These are phyloP conservation scores for Arthrinium puccinioides DNA, from an alignment of 2,329 filamentous ascomycete species.

Conservation along the genomic window DNA sequence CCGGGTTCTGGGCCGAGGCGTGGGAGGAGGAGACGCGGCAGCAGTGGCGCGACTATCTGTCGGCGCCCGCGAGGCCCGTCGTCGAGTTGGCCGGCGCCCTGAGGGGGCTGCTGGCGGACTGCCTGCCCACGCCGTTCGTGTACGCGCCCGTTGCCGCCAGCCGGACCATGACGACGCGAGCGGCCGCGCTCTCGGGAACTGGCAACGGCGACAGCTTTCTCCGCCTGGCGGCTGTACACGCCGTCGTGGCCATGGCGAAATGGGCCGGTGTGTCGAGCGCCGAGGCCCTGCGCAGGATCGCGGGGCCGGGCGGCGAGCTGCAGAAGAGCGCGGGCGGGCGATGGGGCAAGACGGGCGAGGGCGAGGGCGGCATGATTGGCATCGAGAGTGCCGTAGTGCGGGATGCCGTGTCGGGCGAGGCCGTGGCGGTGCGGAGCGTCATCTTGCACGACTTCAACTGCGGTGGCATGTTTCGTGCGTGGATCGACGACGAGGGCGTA, in stretches of 20 bases:
- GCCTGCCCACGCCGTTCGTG: conserved; percentile 43
- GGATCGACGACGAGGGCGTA: conserved; percentile 56
- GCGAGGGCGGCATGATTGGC: conserved; percentile 79
- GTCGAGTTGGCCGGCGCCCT: background rate
- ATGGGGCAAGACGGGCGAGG: conserved; percentile 69
- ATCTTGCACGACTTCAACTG: conserved; percentile 78
- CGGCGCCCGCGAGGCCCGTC: background rate
- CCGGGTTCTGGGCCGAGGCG: conserved; percentile 86
- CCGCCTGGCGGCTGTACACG: conserved; percentile 62
- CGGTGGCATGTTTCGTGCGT: conserved; percentile 81
- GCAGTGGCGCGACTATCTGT: background rate
- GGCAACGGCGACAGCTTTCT: conserved; percentile 89
- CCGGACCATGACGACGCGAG: background rate
- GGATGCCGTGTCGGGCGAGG: conserved; percentile 31
- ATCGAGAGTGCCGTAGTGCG: conserved; percentile 53
- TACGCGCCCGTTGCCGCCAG: conserved; percentile 25
- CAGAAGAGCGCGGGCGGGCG: conserved; percentile 66
- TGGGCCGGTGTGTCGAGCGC: conserved; percentile 48
- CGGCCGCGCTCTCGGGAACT: conserved; percentile 59
- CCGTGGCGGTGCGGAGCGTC: conserved; percentile 34
- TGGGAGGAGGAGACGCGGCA: conserved; percentile 43
- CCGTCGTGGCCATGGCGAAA: conserved; percentile 64
- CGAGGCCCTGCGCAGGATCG: conserved; percentile 55
- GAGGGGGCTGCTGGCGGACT: conserved; percentile 46
- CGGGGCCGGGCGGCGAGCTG: conserved; percentile 66